Conservation (phyloP, 345 rosid genomes). For the thale cress (Arabidopsis thaliana) region TAIR10.1 NC_003074.8:4390501-4391000, state of each 20-base stretch:
- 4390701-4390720: slow-evolving; percentile 99
- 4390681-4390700: slow-evolving; percentile 96
- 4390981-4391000: slow-evolving; percentile 84
- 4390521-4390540: neutral
- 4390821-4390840: slow-evolving; percentile 81
- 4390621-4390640: slow-evolving; percentile 94
- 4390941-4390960: slow-evolving; percentile 81
- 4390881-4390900: slow-evolving; percentile 30
- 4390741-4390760: slow-evolving; percentile 99
- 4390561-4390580: slow-evolving; percentile 7
- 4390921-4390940: slow-evolving; percentile 97
- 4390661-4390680: slow-evolving; percentile 97
- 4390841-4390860: neutral
- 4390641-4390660: slow-evolving; percentile 98
- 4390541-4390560: neutral
- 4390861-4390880: neutral
- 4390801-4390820: slow-evolving; percentile 94
- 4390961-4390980: slow-evolving; percentile 80
- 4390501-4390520: neutral
- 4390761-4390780: slow-evolving; percentile 98
- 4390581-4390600: slow-evolving; percentile 97
- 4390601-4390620: slow-evolving; percentile 98
- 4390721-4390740: slow-evolving; percentile 94
- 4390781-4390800: slow-evolving; percentile 95
- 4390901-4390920: slow-evolving; percentile 97